phyloP scores from a whole-genome alignment of 208 protist species.

The Zelonia costaricensis region DNA sequence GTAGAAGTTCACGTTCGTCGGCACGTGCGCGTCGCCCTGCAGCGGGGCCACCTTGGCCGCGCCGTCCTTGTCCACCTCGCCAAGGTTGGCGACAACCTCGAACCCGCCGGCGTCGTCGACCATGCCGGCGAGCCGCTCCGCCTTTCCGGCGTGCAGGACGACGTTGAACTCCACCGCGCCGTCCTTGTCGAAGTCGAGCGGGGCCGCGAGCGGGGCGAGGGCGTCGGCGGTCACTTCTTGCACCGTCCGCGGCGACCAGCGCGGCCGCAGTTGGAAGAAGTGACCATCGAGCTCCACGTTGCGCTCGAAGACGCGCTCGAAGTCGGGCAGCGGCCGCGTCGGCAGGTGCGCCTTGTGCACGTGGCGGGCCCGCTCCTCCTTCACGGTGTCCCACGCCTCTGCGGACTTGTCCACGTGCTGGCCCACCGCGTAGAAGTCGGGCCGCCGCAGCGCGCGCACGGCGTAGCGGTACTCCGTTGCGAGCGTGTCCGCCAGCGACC shows the following conservation, averaged over 20 bases:
- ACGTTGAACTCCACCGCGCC: constrained; percentile 57
- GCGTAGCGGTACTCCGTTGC: constrained; percentile 77
- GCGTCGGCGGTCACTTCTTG: constrained; percentile 57
- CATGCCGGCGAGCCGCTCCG: constrained; percentile 70
- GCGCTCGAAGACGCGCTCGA: constrained; percentile 86
- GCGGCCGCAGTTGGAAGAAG: constrained; percentile 75
- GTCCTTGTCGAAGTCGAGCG: constrained; percentile 69
- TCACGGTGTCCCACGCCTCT: constrained; percentile 63
- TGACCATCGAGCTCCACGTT: constrained; percentile 79
- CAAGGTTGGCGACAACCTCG: constrained; percentile 68
- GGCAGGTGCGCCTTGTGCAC: constrained; percentile 71
- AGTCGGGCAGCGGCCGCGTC: constrained; percentile 68
- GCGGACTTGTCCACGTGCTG: constrained; percentile 72
- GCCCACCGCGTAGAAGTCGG: constrained; percentile 83
- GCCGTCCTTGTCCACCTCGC: constrained; percentile 67
- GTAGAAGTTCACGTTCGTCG: constrained; percentile 91
- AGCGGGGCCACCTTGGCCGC: constrained; percentile 48
- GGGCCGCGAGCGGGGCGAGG: constrained; percentile 36
- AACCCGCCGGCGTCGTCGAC: constrained; percentile 82
- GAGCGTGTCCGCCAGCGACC: constrained; percentile 71
- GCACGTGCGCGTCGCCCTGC: constrained; percentile 68
- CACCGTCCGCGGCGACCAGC: constrained; percentile 82
- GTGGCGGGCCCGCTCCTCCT: constrained; percentile 53
- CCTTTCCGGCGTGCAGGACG: constrained; percentile 55
- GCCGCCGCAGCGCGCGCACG: constrained; percentile 57